These are phyloP conservation scores for Penicillium arizonense DNA, from an alignment of 495 filamentous ascomycete genomes.

Conservation along the genomic window DNA sequence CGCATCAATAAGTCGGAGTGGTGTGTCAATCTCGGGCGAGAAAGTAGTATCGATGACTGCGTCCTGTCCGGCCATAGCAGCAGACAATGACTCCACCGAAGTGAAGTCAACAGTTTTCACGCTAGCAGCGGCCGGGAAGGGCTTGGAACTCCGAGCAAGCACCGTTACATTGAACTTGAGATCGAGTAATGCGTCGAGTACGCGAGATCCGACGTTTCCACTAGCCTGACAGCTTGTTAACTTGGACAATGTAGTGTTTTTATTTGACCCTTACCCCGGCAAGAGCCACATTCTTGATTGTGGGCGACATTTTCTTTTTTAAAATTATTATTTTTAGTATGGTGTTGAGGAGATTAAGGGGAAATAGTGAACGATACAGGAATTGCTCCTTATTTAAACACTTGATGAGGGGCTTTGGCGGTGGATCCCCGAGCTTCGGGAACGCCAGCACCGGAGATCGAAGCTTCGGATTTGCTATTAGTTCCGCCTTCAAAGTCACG, in stretches of 20 bases:
- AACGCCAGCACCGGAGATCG: too few relatives aligned
- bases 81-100: conserved; percentile 16
- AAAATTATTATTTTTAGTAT: not conserved
- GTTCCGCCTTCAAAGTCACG: too few relatives aligned
- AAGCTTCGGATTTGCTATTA: too few relatives aligned
- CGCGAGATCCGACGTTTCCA: conserved; percentile 17
- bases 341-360: too few relatives aligned
- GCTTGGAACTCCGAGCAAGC: conserved; percentile 16
- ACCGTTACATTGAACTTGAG: conserved; percentile 20
- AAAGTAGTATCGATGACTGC: conserved; percentile 24
- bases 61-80: conserved; percentile 17
- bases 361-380: too few relatives aligned
- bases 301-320: conserved; percentile 6
- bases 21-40: conserved; percentile 14
- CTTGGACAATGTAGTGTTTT: not conserved
- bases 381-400: not conserved
- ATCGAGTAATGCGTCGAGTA: conserved; percentile 14
- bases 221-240: conserved; percentile 14
- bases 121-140: conserved; percentile 12
- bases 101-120: conserved; percentile 19
- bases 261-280: conserved; percentile 8
- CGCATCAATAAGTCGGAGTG: conserved; percentile 22
- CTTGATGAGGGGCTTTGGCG: not conserved
- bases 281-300: conserved; percentile 14
- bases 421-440: too few relatives aligned